Conservation (phyloP, 805 yeast species). For the Hanseniaspora singularis region DNA sequence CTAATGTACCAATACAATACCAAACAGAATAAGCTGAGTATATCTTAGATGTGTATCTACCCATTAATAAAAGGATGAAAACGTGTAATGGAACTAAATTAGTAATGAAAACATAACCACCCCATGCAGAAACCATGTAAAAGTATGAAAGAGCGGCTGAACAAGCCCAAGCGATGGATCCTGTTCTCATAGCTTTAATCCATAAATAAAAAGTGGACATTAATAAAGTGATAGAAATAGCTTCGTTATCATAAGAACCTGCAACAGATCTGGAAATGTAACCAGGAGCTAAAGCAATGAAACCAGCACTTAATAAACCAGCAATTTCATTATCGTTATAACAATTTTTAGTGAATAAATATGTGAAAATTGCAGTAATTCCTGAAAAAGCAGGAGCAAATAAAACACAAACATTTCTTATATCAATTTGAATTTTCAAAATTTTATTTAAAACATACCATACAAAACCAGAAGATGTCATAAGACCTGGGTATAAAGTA, state of each 20-base stretch:
- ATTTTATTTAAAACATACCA: conserved; percentile 57
- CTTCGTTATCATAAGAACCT: conserved; percentile 97
- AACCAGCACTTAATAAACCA: conserved; percentile 82
- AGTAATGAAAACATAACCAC: conserved; percentile 98
- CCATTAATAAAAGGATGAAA: conserved; percentile 82
- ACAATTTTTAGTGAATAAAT: conserved; percentile 76
- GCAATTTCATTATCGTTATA: conserved; percentile 61
- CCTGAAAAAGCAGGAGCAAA: conserved; percentile 96
- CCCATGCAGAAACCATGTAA: conserved; percentile 99
- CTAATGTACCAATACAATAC: conserved; percentile 95
- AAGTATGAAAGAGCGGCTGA: conserved; percentile 81
- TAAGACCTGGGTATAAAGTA: conserved; percentile 91
- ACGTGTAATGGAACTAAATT: conserved; percentile 93
- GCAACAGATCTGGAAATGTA: conserved; percentile 97
- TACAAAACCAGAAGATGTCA: conserved; percentile 92
- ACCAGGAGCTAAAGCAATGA: conserved; percentile 97
- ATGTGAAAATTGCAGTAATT: conserved; percentile 80
- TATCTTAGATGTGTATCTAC: conserved; percentile 71
- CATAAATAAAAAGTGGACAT: conserved; percentile 93
- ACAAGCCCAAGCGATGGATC: conserved; percentile 74
- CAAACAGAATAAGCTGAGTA: conserved; percentile 91
- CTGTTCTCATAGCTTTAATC: conserved; percentile 87
- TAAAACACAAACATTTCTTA: conserved; percentile 88
- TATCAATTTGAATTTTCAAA: conserved; percentile 74
- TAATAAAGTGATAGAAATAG: conserved; percentile 88